Conservation (phyloP, 1,139 yeast species). For the Zygosaccharomyces sapae region DNA sequence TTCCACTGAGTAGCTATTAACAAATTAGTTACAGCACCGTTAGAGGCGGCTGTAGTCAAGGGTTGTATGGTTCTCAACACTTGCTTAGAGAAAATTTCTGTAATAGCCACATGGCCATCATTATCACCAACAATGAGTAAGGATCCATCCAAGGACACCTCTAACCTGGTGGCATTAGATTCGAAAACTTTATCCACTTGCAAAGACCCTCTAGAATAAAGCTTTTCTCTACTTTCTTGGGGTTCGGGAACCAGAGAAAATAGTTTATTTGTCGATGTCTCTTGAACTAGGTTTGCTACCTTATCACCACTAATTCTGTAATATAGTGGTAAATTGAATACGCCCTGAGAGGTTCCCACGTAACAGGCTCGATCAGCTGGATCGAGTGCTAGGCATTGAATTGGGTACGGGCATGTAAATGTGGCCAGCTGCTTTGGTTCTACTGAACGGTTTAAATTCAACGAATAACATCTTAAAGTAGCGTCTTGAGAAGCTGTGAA, state of each 20-base stretch:
- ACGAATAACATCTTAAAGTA: constrained; percentile 65
- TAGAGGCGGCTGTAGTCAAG: constrained; percentile 35
- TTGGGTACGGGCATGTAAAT: constrained; percentile 58
- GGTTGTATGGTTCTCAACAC: constrained; percentile 62
- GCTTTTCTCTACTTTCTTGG: constrained; percentile 14
- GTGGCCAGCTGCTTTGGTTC: constrained; percentile 55
- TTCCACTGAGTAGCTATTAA: constrained; percentile 25
- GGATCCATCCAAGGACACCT: constrained; percentile 73
- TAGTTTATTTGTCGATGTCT: constrained; percentile 16
- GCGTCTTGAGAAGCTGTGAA: constrained; percentile 72
- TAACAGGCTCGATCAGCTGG: constrained; percentile 76
- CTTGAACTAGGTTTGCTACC: constrained; percentile 27
- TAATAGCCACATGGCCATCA: constrained; percentile 59
- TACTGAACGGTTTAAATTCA: constrained; percentile 32
- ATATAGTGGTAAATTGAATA: constrained; percentile 25
- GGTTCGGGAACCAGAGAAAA: constrained; percentile 24
- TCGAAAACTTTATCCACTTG: constrained; percentile 22
- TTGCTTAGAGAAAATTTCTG: constrained; percentile 77
- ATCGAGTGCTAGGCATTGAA: constrained; percentile 63
- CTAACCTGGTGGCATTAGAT: constrained; percentile 48
- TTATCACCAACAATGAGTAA: constrained; percentile 69
- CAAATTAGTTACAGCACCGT: constrained; percentile 39
- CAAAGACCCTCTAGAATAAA: constrained; percentile 31
- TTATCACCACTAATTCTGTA: constrained; percentile 23
- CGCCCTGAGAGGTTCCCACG: constrained; percentile 65